Conservation (phyloP, 2,329 filamentous ascomycete species). For the Lecanicillium sp. region DNA sequence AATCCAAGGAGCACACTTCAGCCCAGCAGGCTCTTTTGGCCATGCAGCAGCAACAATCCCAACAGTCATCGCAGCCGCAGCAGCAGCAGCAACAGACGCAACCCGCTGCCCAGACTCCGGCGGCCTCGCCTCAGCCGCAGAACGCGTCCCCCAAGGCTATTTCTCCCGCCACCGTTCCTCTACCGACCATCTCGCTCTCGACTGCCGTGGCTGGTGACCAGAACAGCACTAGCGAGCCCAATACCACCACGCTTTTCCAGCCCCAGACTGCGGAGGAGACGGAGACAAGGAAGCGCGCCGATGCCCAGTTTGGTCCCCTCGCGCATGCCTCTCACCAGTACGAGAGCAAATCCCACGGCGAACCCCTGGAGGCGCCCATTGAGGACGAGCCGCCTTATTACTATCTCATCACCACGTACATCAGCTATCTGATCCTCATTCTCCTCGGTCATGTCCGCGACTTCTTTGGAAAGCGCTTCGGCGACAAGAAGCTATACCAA, state of each 20-base stretch:
- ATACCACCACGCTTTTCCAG: conserved; percentile 75
- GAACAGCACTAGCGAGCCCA: conserved; percentile 62
- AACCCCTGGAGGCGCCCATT: conserved; percentile 71
- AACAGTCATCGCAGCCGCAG: neutral
- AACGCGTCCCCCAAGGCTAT: conserved; percentile 53
- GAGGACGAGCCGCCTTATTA: conserved; percentile 97
- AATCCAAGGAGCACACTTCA: conserved; percentile 59
- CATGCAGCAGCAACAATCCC: conserved; percentile 48
- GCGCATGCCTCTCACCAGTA: conserved; percentile 76
- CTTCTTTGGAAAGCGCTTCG: conserved; percentile 96
- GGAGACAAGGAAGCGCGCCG: conserved; percentile 64
- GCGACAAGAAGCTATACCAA: conserved; percentile 71
- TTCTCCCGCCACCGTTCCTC: conserved; percentile 63
- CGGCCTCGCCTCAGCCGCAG: conserved; percentile 7
- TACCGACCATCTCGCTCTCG: conserved; percentile 88
- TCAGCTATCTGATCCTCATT: conserved; percentile 94
- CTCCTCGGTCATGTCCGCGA: conserved; percentile 92
- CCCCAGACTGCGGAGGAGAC: conserved; percentile 81
- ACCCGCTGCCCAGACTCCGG: neutral
- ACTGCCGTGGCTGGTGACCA: conserved; percentile 70
- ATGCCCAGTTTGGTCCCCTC: conserved; percentile 88
- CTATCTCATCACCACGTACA: conserved; percentile 94
- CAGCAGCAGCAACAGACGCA: conserved; percentile 1
- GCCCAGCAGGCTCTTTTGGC: conserved; percentile 61
- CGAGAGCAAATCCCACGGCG: conserved; percentile 78